Conservation (phyloP, 2,329 filamentous ascomycete genomes). For the Fusarium anguioides region DNA sequence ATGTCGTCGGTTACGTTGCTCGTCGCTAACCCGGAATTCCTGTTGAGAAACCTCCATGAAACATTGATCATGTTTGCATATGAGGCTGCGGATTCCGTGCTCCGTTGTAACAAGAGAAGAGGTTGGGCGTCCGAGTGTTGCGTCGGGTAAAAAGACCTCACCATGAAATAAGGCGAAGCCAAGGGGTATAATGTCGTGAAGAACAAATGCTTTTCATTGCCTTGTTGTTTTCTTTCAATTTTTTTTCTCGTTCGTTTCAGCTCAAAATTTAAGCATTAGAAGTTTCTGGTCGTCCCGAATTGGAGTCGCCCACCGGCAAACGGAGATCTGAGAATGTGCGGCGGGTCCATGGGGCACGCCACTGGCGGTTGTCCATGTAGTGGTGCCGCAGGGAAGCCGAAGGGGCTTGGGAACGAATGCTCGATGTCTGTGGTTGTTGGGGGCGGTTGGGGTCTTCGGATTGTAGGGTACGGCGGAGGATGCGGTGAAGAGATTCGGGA, state of each 20-base stretch:
- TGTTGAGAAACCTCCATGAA: conserved; percentile 17
- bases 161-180: conserved; percentile 10
- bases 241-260: conserved; percentile 1
- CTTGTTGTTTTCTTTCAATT: conserved; percentile 10
- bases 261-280: conserved; percentile 20
- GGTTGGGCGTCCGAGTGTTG: conserved; percentile 8
- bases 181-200: conserved; percentile 40
- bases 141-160: conserved; percentile 15
- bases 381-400: conserved; percentile 30
- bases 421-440: conserved; percentile 28
- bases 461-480: conserved; percentile 61
- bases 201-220: conserved; percentile 28
- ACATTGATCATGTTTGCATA: conserved; percentile 24
- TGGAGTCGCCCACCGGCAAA: conserved; percentile 53
- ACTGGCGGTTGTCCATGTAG: conserved; percentile 28
- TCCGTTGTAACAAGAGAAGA: conserved; percentile 23
- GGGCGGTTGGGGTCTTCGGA: conserved; percentile 47
- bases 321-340: conserved; percentile 52
- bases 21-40: not conserved
- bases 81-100: conserved; percentile 37
- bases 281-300: conserved; percentile 37
- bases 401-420: conserved; percentile 18
- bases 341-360: conserved; percentile 35
- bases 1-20: conserved; percentile 11
- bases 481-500: conserved; percentile 65